phyloP scores from a whole-genome alignment of 257 asterid species.

The Fraxinus quadrangulata region DNA sequence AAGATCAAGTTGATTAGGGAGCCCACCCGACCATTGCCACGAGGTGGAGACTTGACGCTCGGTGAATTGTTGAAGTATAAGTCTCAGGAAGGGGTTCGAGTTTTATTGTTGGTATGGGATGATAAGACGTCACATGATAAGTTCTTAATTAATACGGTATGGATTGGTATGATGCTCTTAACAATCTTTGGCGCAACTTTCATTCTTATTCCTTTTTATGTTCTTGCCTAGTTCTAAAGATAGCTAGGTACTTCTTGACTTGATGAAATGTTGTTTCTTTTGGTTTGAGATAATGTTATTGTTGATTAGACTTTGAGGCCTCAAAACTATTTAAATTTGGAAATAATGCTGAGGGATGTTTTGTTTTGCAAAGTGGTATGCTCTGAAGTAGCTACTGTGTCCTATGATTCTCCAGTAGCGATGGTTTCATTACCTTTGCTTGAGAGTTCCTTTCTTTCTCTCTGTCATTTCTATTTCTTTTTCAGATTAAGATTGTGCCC shows the following conservation, averaged over 20 bases:
- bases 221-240: not conserved
- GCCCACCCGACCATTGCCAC: constrained; percentile 67
- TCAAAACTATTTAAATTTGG: not conserved
- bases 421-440: not conserved
- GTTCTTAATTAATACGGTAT: constrained; percentile 72
- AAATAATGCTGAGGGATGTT: not conserved
- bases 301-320: not conserved
- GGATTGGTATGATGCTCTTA: constrained; percentile 1
- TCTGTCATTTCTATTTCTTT: not conserved
- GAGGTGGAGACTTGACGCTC: constrained; percentile 83
- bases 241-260: not conserved
- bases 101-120: constrained; percentile 87
- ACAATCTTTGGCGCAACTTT: not conserved
- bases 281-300: not conserved
- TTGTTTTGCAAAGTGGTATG: not conserved
- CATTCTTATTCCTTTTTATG: not conserved
- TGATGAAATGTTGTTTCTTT: not conserved
- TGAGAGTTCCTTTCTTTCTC: not conserved
- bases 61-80: constrained; percentile 91
- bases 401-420: not conserved
- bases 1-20: constrained; percentile 78
- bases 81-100: constrained; percentile 94
- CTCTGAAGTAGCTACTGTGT: not conserved
- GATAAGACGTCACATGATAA: constrained; percentile 85
- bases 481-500: not conserved